Conservation (phyloP, 2,329 filamentous ascomycete species). For the Diaporthe ilicicola region DNA sequence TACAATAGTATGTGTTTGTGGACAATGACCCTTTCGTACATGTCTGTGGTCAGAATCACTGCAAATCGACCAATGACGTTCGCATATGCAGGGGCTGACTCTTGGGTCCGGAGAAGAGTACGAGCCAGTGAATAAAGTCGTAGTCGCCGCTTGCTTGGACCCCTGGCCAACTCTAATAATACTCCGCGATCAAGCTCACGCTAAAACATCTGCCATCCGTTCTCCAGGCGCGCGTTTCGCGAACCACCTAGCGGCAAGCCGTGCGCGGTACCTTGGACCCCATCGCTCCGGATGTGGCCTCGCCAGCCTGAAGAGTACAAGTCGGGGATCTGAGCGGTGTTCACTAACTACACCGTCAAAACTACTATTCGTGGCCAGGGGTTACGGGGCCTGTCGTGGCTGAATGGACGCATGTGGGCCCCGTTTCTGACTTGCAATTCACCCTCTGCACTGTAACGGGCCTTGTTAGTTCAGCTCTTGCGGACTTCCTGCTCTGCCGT, state of each 20-base stretch:
- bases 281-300: neutral
- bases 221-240: constrained; percentile 17
- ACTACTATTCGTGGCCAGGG: neutral
- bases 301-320: no score
- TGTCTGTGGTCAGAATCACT: no score
- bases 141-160: neutral
- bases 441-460: neutral
- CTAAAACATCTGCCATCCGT: constrained; percentile 19
- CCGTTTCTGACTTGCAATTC: neutral
- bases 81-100: no score
- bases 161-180: neutral
- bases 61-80: no score
- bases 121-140: neutral
- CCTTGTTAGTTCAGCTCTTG: neutral
- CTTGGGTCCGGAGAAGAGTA: neutral
- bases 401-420: neutral
- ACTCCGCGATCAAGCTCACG: neutral
- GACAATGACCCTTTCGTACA: no score
- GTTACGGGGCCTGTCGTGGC: neutral
- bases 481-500: neutral
- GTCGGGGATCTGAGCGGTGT: neutral
- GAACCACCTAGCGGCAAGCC: constrained; percentile 15
- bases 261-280: neutral
- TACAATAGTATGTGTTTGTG: no score
- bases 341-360: neutral